Base-by-base conservation (phyloP, 2,329 filamentous ascomycete species). In the Pyrenochaeta sp. region DNA sequence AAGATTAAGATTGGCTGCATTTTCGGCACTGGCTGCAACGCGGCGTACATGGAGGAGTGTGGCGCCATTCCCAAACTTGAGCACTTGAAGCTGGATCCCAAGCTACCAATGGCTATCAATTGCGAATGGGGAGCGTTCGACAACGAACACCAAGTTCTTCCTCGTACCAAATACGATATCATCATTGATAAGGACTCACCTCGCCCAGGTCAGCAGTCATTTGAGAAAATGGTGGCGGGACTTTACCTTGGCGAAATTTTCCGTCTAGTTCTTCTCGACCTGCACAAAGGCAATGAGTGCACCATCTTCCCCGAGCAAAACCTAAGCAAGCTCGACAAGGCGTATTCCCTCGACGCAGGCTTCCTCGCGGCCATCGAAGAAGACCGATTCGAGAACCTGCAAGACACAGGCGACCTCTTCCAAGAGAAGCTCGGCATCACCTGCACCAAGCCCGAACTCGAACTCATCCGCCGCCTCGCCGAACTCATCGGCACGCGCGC, bases 121-220 rank as follows among this genome's bases (percentile, higher is more conserved):
- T 96, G 93, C 77, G 93, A 97, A 74, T 97, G 92, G 83, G 93
- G 93, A 52, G 92, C 93, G 22, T 97, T 97, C 67, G 93, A 97
- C 74, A 96, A 96, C 71, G 90, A 96, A 73, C 88, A 94, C 76
- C 81, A 87, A 62, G 88, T 96, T 39, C 85, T 97, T 15, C 93
- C 93, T 13, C 84, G 87, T 42, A 96, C 91, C 27, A 83, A 83
- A 47, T 97, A 94, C 73, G 93, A 97, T 70, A 78, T 89, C 48
- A 84, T 87, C 58, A 90, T 97, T 64, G 93, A 97, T 77, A 86
- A 89, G 60, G 88, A 94, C 63, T 96, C 92, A 14, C 93, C 93
- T 23, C 88, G 92, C 18, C 93, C 93, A 3, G 92, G 91, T 36
- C 91, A 96, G 74, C 93, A 97, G 75, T 86, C 90, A 1, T 96